These are phyloP conservation scores for Calonectria leucothoes DNA, from an alignment of 2,329 filamentous ascomycete genomes.

Conservation along the genomic window DNA sequence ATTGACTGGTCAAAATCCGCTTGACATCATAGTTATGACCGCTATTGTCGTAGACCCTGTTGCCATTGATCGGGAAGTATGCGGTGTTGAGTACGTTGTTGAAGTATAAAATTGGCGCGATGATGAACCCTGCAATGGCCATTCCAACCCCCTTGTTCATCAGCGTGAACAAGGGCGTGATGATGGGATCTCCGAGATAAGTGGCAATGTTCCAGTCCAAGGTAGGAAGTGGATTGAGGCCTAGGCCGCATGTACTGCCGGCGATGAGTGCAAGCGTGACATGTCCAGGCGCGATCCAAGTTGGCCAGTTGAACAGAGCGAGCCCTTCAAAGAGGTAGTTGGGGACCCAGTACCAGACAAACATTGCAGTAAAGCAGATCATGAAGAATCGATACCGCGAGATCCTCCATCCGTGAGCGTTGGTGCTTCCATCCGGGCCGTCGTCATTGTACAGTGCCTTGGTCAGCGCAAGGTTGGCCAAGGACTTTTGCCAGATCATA, in stretches of 20 bases:
- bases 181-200: slow-evolving; percentile 44
- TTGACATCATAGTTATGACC: slow-evolving; percentile 62
- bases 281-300: slow-evolving; percentile 60
- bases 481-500: slow-evolving; percentile 62
- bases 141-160: slow-evolving; percentile 44
- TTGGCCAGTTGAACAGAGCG: slow-evolving; percentile 61
- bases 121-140: slow-evolving; percentile 64
- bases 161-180: slow-evolving; percentile 44
- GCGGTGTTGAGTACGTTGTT: slow-evolving; percentile 59
- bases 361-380: slow-evolving; percentile 56
- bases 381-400: slow-evolving; percentile 56
- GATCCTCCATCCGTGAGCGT: slow-evolving; percentile 34
- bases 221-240: slow-evolving; percentile 51
- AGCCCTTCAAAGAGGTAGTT: slow-evolving; percentile 60
- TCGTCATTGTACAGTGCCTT: slow-evolving; percentile 35
- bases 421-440: slow-evolving; percentile 31
- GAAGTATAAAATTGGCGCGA: slow-evolving; percentile 61
- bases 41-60: slow-evolving; percentile 68
- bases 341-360: slow-evolving; percentile 64
- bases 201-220: slow-evolving; percentile 55
- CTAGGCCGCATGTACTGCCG: slow-evolving; percentile 51
- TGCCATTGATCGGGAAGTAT: slow-evolving; percentile 67
- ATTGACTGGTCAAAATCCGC: slow-evolving; percentile 60
- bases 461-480: slow-evolving; percentile 59
- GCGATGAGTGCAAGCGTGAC: slow-evolving; percentile 48